These are phyloP conservation scores for Ambrosiella beaveri DNA, from an alignment of 2,329 filamentous ascomycete species.

Conservation along the genomic window DNA sequence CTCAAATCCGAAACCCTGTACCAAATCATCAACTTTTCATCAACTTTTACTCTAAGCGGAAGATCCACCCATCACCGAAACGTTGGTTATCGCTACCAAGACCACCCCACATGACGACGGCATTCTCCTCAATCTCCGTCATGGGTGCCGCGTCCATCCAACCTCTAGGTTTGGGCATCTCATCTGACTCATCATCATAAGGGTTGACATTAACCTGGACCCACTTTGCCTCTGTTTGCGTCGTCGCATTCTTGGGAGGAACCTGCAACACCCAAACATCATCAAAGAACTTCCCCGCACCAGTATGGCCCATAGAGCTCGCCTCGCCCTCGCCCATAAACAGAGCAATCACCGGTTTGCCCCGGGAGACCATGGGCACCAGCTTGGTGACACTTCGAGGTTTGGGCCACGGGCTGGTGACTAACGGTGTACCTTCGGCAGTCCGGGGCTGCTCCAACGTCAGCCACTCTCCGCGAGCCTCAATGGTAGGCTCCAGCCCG, in stretches of 20 bases:
- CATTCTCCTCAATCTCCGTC: conserved; percentile 41
- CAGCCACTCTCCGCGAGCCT: conserved; percentile 37
- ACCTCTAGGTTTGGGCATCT: conserved; percentile 35
- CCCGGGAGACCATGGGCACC: conserved; percentile 39
- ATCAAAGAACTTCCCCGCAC: conserved; percentile 35
- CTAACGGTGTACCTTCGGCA: neutral
- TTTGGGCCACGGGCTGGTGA: conserved; percentile 5
- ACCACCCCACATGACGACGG: conserved; percentile 44
- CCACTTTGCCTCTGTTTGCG: conserved; percentile 42
- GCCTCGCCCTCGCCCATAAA: conserved; percentile 39
- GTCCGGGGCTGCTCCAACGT: conserved; percentile 26
- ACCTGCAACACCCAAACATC: conserved; percentile 51
- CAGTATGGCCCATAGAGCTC: conserved; percentile 30
- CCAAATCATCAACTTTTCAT: neutral
- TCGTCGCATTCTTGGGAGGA: conserved; percentile 31
- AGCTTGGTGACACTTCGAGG: conserved; percentile 27
- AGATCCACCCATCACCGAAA: conserved; percentile 46
- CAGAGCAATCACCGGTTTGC: conserved; percentile 45
- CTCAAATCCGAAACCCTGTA: neutral
- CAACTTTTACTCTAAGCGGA: conserved; percentile 23
- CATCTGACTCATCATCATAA: conserved; percentile 33
- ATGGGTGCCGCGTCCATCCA: conserved; percentile 40
- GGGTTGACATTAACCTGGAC: conserved; percentile 28
- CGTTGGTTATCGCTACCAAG: conserved; percentile 32
- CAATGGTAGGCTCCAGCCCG: conserved; percentile 32